Conservation (phyloP, 75 land plant genomes). For the Pinus albicaulis region DNA sequence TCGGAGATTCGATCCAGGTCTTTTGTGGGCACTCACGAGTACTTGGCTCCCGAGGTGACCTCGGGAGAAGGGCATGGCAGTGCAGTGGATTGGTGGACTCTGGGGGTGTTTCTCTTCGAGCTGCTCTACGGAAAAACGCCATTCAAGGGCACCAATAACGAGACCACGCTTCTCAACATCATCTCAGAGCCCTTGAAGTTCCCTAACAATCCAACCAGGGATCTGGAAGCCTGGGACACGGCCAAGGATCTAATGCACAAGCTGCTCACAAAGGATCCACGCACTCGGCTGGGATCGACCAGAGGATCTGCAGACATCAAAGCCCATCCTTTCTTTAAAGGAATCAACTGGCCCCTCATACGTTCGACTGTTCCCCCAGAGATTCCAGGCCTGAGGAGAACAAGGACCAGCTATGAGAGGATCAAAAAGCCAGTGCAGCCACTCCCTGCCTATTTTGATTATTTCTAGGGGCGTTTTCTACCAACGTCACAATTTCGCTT, state of each 20-base stretch:
- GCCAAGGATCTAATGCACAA: conserved; percentile 49
- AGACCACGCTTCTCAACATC: conserved; percentile 64
- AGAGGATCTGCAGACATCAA: conserved; percentile 65
- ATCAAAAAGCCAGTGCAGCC: no score
- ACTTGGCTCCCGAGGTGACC: conserved; percentile 79
- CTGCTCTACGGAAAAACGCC: conserved; percentile 67
- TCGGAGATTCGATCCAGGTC: conserved; percentile 55
- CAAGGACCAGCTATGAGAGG: no score
- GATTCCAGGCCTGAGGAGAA: no score
- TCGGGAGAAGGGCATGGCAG: conserved; percentile 70
- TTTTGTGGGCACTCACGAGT: conserved; percentile 85
- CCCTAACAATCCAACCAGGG: conserved; percentile 18
- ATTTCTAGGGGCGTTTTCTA: no score
- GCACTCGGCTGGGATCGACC: conserved; percentile 41
- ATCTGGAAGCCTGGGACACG: conserved; percentile 21
- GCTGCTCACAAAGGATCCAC: conserved; percentile 61
- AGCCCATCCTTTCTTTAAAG: conserved; percentile 65
- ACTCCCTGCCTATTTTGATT: no score
- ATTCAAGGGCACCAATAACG: conserved; percentile 66
- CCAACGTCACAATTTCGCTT: no score
- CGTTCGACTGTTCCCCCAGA: conserved; percentile 56
- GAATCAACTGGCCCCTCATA: conserved; percentile 76
- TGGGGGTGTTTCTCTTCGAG: conserved; percentile 76
- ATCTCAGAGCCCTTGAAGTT: conserved; percentile 41
- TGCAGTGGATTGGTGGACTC: conserved; percentile 83